A percentile compares a stretch with the other conserved stretches of the same genome.
phyloP scores from a whole-genome alignment of 352 stramenopile genomes.

The Globisporangium radiosum region DNA sequence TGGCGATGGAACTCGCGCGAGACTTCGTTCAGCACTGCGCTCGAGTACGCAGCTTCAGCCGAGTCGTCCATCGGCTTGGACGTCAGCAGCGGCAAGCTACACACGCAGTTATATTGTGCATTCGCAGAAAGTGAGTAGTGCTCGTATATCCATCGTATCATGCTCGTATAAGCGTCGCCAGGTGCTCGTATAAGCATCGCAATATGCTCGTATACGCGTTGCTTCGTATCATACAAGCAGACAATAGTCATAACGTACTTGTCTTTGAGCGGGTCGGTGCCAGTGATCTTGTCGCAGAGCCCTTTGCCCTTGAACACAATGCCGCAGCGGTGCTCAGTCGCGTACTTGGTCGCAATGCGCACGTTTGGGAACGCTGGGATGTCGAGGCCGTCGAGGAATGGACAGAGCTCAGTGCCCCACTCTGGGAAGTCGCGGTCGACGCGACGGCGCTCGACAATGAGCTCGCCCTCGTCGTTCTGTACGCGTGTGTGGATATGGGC shows the following conservation, averaged over 20 bases:
- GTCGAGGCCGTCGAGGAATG: conserved; percentile 55
- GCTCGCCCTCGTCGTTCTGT: conserved; percentile 48
- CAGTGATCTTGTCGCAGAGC: conserved; percentile 81
- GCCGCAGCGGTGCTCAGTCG: conserved; percentile 82
- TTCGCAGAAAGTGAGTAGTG: no score
- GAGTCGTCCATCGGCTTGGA: conserved; percentile 60
- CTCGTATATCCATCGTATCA: no score
- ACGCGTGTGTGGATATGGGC: no score
- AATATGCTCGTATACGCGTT: no score
- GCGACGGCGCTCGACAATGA: conserved; percentile 62
- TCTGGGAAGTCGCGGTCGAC: conserved; percentile 80
- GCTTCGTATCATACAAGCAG: not conserved
- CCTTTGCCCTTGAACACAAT: conserved; percentile 80
- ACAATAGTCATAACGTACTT: conserved; percentile 35
- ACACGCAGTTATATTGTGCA: no score
- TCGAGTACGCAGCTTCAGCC: conserved; percentile 68
- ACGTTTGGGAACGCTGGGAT: conserved; percentile 61
- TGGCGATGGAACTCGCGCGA: conserved; percentile 59
- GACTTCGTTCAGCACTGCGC: conserved; percentile 71
- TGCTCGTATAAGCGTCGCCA: no score
- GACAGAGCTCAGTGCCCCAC: conserved; percentile 81
- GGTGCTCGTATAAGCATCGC: not conserved
- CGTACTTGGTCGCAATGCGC: conserved; percentile 75
- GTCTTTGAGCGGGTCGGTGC: conserved; percentile 85
- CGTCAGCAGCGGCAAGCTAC: conserved; percentile 53